Conservation (phyloP, 2,329 filamentous ascomycete species). For the Lasiodiplodia sp. region DNA sequence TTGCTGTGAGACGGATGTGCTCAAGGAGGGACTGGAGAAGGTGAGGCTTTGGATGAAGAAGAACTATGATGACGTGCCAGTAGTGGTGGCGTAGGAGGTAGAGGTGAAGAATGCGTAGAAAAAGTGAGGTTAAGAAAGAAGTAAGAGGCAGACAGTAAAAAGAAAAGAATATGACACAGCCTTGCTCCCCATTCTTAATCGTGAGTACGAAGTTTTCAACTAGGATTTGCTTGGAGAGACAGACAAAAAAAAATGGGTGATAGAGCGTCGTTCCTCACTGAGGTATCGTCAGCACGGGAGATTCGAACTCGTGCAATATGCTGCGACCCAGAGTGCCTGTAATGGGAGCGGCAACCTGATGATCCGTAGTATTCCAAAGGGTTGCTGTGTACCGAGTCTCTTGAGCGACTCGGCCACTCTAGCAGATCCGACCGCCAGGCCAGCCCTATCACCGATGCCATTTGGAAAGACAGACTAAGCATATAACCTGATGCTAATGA, state of each 20-base stretch:
- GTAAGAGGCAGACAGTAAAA: no score
- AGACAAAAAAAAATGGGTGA: no score
- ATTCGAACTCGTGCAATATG: not conserved
- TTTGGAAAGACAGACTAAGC: no score
- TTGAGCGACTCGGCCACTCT: not conserved
- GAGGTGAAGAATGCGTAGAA: not conserved
- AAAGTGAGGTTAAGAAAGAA: not conserved
- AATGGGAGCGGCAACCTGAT: not conserved
- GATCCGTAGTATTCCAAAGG: not conserved
- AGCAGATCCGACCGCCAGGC: not conserved
- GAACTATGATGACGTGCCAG: conserved; percentile 60
- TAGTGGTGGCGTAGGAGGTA: conserved; percentile 38
- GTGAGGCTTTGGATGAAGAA: conserved; percentile 63
- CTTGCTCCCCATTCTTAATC: not conserved
- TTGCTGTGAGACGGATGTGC: conserved; percentile 72
- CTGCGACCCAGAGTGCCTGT: not conserved
- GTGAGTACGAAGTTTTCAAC: no score
- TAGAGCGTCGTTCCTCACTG: no score
- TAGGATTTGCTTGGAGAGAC: no score
- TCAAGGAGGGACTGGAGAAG: conserved; percentile 69
- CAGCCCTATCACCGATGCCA: no score
- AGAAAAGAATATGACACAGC: not conserved
- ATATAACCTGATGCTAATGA: no score
- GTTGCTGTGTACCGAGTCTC: not conserved
- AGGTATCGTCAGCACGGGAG: no score